Conservation (phyloP, 306 rosid species). For the Astragalus glycyphyllos region DNA sequence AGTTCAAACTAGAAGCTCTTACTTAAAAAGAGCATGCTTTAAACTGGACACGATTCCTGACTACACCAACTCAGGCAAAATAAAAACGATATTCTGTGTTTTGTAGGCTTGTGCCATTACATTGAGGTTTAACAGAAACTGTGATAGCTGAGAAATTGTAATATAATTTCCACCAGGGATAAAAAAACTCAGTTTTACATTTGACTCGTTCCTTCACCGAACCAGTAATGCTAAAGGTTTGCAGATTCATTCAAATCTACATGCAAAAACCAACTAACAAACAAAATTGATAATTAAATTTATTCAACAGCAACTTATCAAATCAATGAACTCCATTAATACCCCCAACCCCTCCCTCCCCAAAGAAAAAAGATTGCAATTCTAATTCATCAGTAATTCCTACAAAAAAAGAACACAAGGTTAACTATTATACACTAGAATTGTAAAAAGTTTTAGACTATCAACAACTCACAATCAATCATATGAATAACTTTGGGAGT, state of each 20-base stretch:
- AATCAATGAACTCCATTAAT: neutral
- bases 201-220: conserved; percentile 4
- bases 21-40: neutral
- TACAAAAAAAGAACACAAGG: neutral
- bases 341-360: neutral
- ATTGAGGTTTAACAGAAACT: conserved; percentile 18
- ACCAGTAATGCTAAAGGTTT: neutral
- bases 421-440: too few species aligned
- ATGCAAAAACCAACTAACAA: conserved; percentile 34
- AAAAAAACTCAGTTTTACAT: neutral
- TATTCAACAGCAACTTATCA: neutral
- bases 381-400: neutral
- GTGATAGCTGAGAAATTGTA: neutral
- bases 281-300: neutral
- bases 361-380: neutral
- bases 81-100: neutral
- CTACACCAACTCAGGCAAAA: neutral
- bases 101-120: neutral
- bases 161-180: neutral
- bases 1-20: conserved; percentile 7
- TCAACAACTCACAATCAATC: too few species aligned
- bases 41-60: neutral
- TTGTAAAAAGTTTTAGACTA: too few species aligned
- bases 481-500: too few species aligned
- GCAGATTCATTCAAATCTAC: conserved; percentile 11